Evolutionary conservation across 495 filamentous ascomycete species (phyloP).

Genomic region (Trichoderma virens): DNA sequence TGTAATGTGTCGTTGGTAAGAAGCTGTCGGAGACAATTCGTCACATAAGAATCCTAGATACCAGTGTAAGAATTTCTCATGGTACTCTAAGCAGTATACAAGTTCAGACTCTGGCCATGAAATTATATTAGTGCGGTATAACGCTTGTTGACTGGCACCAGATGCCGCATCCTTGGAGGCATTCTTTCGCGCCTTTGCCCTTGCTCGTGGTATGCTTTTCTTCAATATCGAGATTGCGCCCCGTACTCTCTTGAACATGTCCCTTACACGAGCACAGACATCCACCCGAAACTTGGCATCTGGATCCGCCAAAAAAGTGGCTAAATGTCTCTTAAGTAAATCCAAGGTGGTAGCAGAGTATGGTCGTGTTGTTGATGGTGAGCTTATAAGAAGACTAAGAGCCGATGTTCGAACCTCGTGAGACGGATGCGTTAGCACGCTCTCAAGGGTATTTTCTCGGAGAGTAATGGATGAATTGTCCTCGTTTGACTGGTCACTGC

Average conservation of each 20-base stretch:
- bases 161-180: neutral
- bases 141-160: neutral
- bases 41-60: conserved; percentile 62
- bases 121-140: conserved; percentile 10
- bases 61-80: conserved; percentile 55
- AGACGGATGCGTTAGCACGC: conserved; percentile 54
- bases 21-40: conserved; percentile 66
- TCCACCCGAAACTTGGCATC: conserved; percentile 77
- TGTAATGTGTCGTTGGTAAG: conserved; percentile 82
- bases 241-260: conserved; percentile 59
- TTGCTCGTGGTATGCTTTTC: conserved; percentile 24
- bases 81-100: conserved; percentile 28
- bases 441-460: conserved; percentile 34
- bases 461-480: conserved; percentile 24
- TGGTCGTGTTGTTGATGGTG: conserved; percentile 61
- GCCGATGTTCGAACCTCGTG: conserved; percentile 62
- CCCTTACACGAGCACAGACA: conserved; percentile 56
- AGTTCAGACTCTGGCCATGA: conserved; percentile 8
- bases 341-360: conserved; percentile 50
- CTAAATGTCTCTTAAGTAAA: conserved; percentile 54
- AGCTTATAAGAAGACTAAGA: conserved; percentile 64
- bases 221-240: conserved; percentile 37
- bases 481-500: conserved; percentile 10
- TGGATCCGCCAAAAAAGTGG: conserved; percentile 68
- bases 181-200: conserved; percentile 10